Percentiles rank a stretch among this genome's conserved stretches.
Conservation (phyloP, 371 early-diverging fungal species). For the Mortierella sp. region DNA sequence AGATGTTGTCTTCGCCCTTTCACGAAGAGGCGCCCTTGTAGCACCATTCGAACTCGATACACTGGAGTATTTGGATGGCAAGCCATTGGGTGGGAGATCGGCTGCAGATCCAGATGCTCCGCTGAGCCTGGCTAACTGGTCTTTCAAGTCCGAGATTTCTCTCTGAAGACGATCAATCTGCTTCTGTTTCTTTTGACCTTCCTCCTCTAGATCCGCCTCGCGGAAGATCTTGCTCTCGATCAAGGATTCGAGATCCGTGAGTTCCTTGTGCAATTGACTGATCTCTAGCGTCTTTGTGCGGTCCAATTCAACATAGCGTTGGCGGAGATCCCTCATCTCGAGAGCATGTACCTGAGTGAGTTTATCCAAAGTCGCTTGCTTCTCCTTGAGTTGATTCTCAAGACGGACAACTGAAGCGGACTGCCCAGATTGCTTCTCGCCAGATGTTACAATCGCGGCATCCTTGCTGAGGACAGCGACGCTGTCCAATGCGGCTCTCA, state of each 20-base stretch:
- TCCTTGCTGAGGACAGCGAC: conserved; percentile 25
- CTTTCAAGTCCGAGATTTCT: conserved; percentile 63
- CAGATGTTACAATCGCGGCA: conserved; percentile 9
- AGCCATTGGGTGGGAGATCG: conserved; percentile 35
- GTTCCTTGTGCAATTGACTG: conserved; percentile 69
- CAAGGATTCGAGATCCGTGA: conserved; percentile 74
- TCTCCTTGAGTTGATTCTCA: conserved; percentile 58
- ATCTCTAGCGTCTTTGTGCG: conserved; percentile 68
- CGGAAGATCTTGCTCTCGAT: conserved; percentile 82
- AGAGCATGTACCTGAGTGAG: conserved; percentile 58
- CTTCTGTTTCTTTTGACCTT: conserved; percentile 64
- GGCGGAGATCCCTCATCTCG: conserved; percentile 67
- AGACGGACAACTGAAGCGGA: conserved; percentile 47
- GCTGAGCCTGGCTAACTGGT: conserved; percentile 30
- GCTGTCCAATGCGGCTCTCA: conserved; percentile 36
- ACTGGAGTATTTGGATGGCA: conserved; percentile 13
- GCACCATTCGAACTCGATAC: conserved; percentile 20
- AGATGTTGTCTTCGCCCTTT: conserved; percentile 7
- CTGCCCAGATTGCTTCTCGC: conserved; percentile 38
- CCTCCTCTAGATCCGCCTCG: conserved; percentile 80
- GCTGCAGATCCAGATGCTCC: conserved; percentile 12
- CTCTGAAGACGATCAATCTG: conserved; percentile 60
- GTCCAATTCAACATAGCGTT: conserved; percentile 65
- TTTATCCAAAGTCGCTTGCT: conserved; percentile 64
- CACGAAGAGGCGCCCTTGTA: conserved; percentile 1